Base-by-base conservation (phyloP, 192 early-diverging fungal genomes). In the Chytriomyces confervae region DNA sequence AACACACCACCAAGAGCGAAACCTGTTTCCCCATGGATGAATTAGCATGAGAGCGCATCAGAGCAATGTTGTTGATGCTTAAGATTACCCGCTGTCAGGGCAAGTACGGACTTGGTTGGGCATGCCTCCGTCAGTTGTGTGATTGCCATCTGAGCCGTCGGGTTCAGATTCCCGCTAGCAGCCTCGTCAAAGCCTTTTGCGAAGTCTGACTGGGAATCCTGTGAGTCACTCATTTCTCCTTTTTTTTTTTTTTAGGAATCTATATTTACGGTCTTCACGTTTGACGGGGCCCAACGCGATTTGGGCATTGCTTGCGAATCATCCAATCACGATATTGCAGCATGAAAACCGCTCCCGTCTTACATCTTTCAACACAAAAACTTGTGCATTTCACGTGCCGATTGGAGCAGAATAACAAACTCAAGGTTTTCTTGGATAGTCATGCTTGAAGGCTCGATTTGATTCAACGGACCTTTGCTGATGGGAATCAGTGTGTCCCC, bases 1-100 rank as follows among this genome's bases (percentile, higher is more conserved):
- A 99, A 96, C 4, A 95, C 84, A 46, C 89, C 91, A 61, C 96
- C 97, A 74, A 98, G 84, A 27, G 87, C 96, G 82, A 95, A 97
- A 71, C 96, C 93, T 91, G 62, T 68, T 46, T 50, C 18, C 73
- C n/a, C 13, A 46, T 23, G 20, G 64, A 9, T 23, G 27, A 47
- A 45, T 24, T 43, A 60, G 6, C 13, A 49, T 57, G 74, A 20
- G 36, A 63, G 46, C 43, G 72, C 78, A 20, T 18, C 53, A 66
- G 71, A 67, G 9, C n/a, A 8, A 47, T 48, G 53, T 13, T 13
- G 13, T 57, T 16, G 13, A 48, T 48, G 68, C 9, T 2, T 18
- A 20, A 57, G 62, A 71, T 18, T 20, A 69, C 83, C 84, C n/a
- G 62, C 75, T 24, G 51, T 78, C 47, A 75, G 77, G 44, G 74